phyloP scores from a whole-genome alignment of 805 yeast genomes.

The Wickerhamiella kurtzmanii region DNA sequence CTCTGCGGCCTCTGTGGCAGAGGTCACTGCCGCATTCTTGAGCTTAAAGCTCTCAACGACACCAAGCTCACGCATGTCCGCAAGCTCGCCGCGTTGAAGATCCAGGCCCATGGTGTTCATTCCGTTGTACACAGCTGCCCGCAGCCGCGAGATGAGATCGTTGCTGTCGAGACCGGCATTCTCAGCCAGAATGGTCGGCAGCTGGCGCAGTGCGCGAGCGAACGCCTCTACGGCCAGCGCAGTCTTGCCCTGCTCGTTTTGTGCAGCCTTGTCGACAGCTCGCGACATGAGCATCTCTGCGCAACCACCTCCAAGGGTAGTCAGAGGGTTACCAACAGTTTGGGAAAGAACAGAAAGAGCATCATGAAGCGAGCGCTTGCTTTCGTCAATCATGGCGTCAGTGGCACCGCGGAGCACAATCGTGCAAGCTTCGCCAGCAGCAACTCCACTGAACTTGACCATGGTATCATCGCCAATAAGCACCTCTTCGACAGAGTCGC shows the following conservation, averaged over 20 bases:
- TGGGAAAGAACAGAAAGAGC: conserved; percentile 91
- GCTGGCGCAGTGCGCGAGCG: conserved; percentile 84
- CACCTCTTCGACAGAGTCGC: conserved; percentile 82
- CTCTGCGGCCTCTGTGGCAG: conserved; percentile 98
- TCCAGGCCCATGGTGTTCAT: conserved; percentile 85
- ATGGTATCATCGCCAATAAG: conserved; percentile 86
- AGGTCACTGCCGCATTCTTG: conserved; percentile 83
- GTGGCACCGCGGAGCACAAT: conserved; percentile 95
- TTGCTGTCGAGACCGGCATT: conserved; percentile 94
- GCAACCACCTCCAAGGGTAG: conserved; percentile 90
- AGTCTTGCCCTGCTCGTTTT: conserved; percentile 83
- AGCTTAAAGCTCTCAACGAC: conserved; percentile 85
- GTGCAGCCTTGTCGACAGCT: conserved; percentile 88
- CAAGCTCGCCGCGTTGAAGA: conserved; percentile 67
- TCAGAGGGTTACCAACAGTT: conserved; percentile 83
- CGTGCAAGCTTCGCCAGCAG: conserved; percentile 92
- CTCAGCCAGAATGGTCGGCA: conserved; percentile 91
- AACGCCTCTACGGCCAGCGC: conserved; percentile 89
- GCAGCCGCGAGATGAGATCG: conserved; percentile 77
- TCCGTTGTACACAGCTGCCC: conserved; percentile 86
- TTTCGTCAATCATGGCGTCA: conserved; percentile 89
- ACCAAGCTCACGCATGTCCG: conserved; percentile 90
- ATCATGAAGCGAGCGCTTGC: conserved; percentile 93
- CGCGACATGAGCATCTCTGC: conserved; percentile 94
- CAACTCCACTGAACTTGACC: conserved; percentile 89